Evolutionary conservation across 1,284 basidiomycete species (phyloP), one percentile per base, ranked within the genome.

Genomic region (Veloporphyrellus conicus): DNA sequence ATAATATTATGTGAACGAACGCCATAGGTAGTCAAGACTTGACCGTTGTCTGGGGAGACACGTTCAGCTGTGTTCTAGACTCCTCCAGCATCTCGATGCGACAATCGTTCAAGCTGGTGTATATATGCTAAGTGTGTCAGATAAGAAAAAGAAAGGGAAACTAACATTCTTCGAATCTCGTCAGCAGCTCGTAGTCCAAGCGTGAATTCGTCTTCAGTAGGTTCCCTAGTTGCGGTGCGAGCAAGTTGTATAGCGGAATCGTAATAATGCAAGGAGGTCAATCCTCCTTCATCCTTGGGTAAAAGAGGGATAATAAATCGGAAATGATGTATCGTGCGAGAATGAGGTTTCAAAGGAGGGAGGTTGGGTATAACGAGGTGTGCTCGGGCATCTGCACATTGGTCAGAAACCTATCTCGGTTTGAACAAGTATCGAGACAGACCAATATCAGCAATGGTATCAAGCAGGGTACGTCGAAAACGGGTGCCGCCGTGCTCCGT

Each of bases 241-340:
- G 82, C 88, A n/a, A 86, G 72, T 58, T 91, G 87, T 36, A 93
- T 77, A 1, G 82, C 82, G 38, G 81, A 78, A 53, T 87, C 84
- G 59, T 89, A 92, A 54, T 84, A 81, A 68, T 88, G 80, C 41
- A 89, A 62, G 1, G 77, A 70, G 11, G 84, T 78, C 35, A 85
- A 64, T 11, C 80, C 81, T 42, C 80, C 75, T 23, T 79, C 77
- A 51, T 85, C 79, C 50, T 69, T 69, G 16, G 76, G 71, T 18
- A 89, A 68, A 4, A 92, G 73, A 0, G 87, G 86, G 3, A 81
- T 64, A 22, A 88, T 76, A 62, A 81, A 84, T 37, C 84, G 78
- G 58, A 86, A 83, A 64, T 89, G 84, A 61, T 82, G 79, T 33
- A 81, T 70, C 80, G 87, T 81, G 55, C 83, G 76, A n/a, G 73